Evolutionary conservation across 768 basidiomycete genomes (phyloP), one percentile per base, ranked within the genome.

Genomic region (Tephrocybe sp.): DNA sequence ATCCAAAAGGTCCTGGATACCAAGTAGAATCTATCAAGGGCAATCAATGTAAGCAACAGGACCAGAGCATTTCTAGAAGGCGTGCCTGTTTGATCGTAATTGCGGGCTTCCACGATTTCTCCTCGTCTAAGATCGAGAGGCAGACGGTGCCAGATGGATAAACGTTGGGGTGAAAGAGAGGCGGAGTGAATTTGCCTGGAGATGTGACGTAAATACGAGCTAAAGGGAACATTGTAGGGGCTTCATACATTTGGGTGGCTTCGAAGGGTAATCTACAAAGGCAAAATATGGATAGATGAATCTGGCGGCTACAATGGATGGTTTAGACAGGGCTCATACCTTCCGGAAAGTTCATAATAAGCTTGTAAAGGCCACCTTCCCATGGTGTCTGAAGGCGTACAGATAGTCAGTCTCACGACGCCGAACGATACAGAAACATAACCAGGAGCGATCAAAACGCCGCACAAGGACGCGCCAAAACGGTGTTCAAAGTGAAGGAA

Each of bases 81-180:
- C 71, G 31, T 21, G 89, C 96, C 80, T 98, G 97, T 69, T 98
- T 99, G 72, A 99, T 94, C 1, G 97, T 98, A 60, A 99, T 98
- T 6, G 94, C 91, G 21, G 97, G 94, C 65, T 98, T 98, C 97
- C 97, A 99, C 1, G 87, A 87, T 67, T 99, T 98, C 70, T 99
- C 97, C 65, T 99, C 97, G 62, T 98, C 96, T 46, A 99, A 72
- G 62, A 99, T 99, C 9, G 95, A 98, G 24, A 99, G 76, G 67
- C 96, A 98, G 38, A 98, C 95, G 16, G 97, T 99, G 21, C 97
- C 97, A 25, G 96, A 98, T 0, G 97, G 97, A 64, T 98, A 99
- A 47, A 99, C 95, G 64, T 98, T 98, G 22, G 96, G 95, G 65
- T 99, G 96, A 74, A 98, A 98, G 41, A 98, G 74, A 28, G 96